These are phyloP conservation scores for Dactylorhiza incarnata DNA, from an alignment of 106 monocot species.

Conservation along the genomic window DNA sequence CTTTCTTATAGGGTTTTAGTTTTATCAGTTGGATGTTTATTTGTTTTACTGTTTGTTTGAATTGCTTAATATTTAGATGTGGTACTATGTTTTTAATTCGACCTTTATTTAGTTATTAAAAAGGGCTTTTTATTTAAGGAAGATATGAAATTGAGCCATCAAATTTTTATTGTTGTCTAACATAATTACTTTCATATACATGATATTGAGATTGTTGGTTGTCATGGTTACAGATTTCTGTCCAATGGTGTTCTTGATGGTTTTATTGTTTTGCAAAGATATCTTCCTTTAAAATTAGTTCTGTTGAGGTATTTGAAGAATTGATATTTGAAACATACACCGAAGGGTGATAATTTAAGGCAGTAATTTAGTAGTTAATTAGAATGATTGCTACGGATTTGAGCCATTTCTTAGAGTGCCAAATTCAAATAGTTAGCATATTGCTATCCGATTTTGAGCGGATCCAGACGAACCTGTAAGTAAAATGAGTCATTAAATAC, in stretches of 20 bases:
- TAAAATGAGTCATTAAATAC: no score
- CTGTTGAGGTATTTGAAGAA: neutral
- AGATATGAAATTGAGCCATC: neutral
- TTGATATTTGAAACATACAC: neutral
- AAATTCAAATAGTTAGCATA: no score
- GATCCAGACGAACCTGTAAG: no score
- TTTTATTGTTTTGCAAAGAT: neutral
- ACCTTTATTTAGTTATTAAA: neutral
- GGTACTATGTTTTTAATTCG: neutral
- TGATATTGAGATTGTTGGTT: neutral
- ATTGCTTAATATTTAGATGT: neutral
- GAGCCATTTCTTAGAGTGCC: no score
- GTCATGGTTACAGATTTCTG: neutral
- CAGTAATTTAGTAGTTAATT: neutral
- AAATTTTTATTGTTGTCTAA: neutral
- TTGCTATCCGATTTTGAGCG: no score
- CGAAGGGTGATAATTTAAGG: neutral
- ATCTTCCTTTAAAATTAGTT: neutral
- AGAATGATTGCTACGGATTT: neutral
- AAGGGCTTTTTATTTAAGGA: neutral
- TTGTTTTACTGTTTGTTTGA: neutral
- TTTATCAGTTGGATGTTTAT: neutral
- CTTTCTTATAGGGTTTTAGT: neutral
- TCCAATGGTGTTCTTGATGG: neutral
- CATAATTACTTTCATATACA: neutral